Conservation (phyloP, 192 early-diverging fungal species). For the Kickxella alabastrina region DNA sequence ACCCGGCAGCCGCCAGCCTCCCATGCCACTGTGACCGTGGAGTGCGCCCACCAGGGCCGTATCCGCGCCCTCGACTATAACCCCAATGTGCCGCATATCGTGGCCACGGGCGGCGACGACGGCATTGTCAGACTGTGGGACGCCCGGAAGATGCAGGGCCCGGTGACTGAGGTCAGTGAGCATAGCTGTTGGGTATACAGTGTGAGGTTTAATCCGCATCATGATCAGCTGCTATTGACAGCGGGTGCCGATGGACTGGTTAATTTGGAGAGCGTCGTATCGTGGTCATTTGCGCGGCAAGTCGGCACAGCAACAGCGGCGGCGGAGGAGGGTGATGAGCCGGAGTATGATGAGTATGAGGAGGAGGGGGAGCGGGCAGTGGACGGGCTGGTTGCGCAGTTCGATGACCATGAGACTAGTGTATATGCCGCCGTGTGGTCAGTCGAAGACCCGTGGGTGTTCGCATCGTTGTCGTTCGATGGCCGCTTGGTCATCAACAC, state of each 20-base stretch:
- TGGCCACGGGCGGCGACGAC: constrained; percentile 88
- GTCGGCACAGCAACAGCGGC: constrained; percentile 17
- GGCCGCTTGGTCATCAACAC: constrained; percentile 89
- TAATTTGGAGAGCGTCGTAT: constrained; percentile 80
- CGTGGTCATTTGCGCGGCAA: constrained; percentile 72
- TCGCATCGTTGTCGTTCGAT: constrained; percentile 90
- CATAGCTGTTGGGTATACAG: constrained; percentile 90
- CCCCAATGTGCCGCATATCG: constrained; percentile 76
- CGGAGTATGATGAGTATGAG: constrained; percentile 14
- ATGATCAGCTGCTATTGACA: constrained; percentile 89
- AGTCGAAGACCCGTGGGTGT: constrained; percentile 86
- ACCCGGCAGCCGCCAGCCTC: too few species aligned
- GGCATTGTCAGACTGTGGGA: constrained; percentile 89
- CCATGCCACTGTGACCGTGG: constrained; percentile 20
- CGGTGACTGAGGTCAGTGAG: constrained; percentile 66
- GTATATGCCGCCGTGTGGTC: constrained; percentile 93
- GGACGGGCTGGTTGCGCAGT: constrained; percentile 84
- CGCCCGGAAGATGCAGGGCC: constrained; percentile 51
- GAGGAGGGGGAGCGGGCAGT: constrained; percentile 30
- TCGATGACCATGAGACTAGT: constrained; percentile 92
- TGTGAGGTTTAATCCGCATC: constrained; percentile 80
- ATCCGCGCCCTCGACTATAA: constrained; percentile 81
- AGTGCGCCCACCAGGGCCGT: constrained; percentile 69
- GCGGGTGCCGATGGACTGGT: constrained; percentile 84
- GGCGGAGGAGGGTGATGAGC: background rate